These are phyloP conservation scores for Skeletonema menzelii DNA, from an alignment of 108 stramenopile genomes.

Conservation along the genomic window DNA sequence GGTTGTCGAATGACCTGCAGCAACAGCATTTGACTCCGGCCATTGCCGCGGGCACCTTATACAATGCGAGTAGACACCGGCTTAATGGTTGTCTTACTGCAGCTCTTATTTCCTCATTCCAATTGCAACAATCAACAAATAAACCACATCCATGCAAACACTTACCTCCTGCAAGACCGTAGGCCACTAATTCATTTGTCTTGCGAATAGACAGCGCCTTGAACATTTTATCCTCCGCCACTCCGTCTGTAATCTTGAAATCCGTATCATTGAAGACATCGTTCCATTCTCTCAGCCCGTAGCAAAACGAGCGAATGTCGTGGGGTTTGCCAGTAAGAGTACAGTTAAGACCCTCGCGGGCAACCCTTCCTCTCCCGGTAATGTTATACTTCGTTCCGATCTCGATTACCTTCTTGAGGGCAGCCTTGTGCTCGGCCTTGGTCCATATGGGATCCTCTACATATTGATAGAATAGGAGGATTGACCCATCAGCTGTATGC, in stretches of 20 bases:
- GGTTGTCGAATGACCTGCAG: conserved; percentile 45
- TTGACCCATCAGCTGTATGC: conserved; percentile 27
- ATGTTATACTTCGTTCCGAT: conserved; percentile 49
- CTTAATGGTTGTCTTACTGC: conserved; percentile 47
- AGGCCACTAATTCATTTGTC: conserved; percentile 75
- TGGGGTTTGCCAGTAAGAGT: conserved; percentile 63
- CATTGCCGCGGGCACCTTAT: conserved; percentile 45
- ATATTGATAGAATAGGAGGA: conserved; percentile 84
- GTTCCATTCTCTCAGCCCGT: conserved; percentile 50
- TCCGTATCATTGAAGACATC: conserved; percentile 67
- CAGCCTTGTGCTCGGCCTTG: conserved; percentile 49
- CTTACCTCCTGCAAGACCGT: conserved; percentile 61
- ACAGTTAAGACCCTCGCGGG: conserved; percentile 83
- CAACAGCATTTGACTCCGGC: conserved; percentile 69
- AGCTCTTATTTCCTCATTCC: conserved; percentile 51
- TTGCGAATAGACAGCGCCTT: conserved; percentile 57
- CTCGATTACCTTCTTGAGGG: conserved; percentile 51
- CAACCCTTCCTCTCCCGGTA: conserved; percentile 71
- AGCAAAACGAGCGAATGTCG: conserved; percentile 56
- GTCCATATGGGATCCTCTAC: conserved; percentile 69
- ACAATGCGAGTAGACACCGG: conserved; percentile 35
- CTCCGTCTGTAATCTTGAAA: conserved; percentile 73
- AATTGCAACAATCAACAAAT: conserved; percentile 1
- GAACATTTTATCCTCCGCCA: conserved; percentile 60
- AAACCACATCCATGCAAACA: neutral